Conservation (phyloP, 1,139 yeast species). For the Pneumocystis oryctolagi region DNA sequence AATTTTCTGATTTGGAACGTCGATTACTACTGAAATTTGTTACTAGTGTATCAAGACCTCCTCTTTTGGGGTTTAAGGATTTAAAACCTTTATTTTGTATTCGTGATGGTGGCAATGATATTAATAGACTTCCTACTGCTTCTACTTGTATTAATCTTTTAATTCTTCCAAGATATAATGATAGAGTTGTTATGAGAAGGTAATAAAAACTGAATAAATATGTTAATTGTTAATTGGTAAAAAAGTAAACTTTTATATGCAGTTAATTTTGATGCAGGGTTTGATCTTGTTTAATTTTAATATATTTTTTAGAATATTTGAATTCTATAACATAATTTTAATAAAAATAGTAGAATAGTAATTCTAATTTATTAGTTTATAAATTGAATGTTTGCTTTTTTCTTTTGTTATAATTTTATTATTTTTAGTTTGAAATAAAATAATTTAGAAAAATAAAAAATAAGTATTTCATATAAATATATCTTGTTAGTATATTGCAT, state of each 20-base stretch:
- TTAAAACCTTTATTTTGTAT: conserved; percentile 72
- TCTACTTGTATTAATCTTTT: conserved; percentile 73
- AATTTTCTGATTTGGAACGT: conserved; percentile 47
- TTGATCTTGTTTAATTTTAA: conserved; percentile 36
- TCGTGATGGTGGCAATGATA: conserved; percentile 44
- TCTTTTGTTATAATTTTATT: no score
- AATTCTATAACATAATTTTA: background rate
- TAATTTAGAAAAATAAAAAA: no score
- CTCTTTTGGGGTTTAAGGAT: conserved; percentile 67
- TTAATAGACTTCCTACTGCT: conserved; percentile 45
- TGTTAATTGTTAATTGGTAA: background rate
- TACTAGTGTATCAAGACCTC: conserved; percentile 48
- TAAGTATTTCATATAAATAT: no score
- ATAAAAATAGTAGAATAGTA: background rate
- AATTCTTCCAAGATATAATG: conserved; percentile 66
- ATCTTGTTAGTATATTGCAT: no score
- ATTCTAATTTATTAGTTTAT: no score
- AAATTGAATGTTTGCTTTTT: no score
- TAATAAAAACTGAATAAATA: background rate
- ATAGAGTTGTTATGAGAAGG: conserved; percentile 40
- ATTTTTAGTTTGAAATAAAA: no score
- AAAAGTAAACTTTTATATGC: conserved; percentile 49
- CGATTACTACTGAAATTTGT: conserved; percentile 52
- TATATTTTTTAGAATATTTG: background rate
- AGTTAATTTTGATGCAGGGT: conserved; percentile 69